Base-by-base conservation (phyloP, 192 early-diverging fungal species). In the Umbelopsis sp. region DNA sequence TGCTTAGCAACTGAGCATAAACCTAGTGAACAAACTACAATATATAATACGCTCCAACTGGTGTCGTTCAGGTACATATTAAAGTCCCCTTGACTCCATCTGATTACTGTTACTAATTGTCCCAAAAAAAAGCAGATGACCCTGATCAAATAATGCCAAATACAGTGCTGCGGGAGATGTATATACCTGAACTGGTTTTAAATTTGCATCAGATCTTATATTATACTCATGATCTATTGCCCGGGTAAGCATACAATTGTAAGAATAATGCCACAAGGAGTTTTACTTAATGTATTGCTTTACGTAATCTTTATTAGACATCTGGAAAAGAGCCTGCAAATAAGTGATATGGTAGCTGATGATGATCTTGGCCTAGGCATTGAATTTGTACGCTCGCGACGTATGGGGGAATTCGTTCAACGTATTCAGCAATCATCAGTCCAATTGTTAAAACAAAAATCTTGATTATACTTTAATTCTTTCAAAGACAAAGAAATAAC, bases 191-290 rank as follows among this genome's bases (percentile, higher is more conserved):
- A 68, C 66, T 90, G 2, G 80, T 92, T 37, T 78, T 92, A 68
- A 86, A 87, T 46, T 72, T 92, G 58, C 90, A 95, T 74, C 75
- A 87, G 12, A 78, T 94, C 23, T 79, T 89, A 49, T 91, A 79
- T 72, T 85, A 91, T 44, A 91, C 89, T 9, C 78, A 87, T 13
- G 78, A 82, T 21, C 68, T 86, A 16, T 30, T 87, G 53, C 81
- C 80, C 27, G 73, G 82, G 81, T 77, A 68, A 21, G 47, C 49
- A 41, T 41, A 41, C 37, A 41, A 41, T 41, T 41, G 37, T 10
- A 30, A 41, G 37, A 6, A 41, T 41, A 6, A 41, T 41, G 7
- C 1, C 7, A 9, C 10, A 1, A 41, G 37, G 37, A 41, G 37
- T 41, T 0, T 3, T 4, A 4, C 7, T 6, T 41, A 41, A 41